These are phyloP conservation scores for Ustilago nuda DNA, from an alignment of 1,284 basidiomycete genomes.

Conservation along the genomic window DNA sequence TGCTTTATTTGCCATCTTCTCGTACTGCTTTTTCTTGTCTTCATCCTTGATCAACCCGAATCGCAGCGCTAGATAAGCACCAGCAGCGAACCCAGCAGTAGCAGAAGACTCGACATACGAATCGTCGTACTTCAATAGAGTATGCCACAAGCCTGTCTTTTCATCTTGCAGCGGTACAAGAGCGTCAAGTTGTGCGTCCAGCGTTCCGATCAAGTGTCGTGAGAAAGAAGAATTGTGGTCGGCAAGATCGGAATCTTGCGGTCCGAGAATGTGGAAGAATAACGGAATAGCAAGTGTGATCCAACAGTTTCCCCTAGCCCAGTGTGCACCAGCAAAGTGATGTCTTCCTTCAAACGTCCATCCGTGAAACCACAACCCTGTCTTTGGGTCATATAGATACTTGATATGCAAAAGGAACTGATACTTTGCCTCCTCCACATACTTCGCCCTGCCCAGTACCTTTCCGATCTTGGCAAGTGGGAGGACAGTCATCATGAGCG, in stretches of 20 bases:
- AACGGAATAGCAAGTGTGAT: conserved; percentile 76
- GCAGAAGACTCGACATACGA: conserved; percentile 76
- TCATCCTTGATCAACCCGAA: conserved; percentile 71
- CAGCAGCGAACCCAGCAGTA: conserved; percentile 76
- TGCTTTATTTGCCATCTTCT: conserved; percentile 72
- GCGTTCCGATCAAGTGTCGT: conserved; percentile 72
- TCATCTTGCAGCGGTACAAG: conserved; percentile 73
- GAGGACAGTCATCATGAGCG: conserved; percentile 76
- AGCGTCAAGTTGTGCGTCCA: conserved; percentile 74
- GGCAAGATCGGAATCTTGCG: conserved; percentile 12
- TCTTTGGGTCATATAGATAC: conserved; percentile 73
- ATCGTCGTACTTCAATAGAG: conserved; percentile 74
- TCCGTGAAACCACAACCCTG: conserved; percentile 74
- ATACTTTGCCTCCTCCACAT: conserved; percentile 76
- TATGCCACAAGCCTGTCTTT: conserved; percentile 75
- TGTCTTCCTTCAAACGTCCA: conserved; percentile 74
- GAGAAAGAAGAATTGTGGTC: conserved; percentile 21
- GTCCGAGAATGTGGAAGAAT: conserved; percentile 73
- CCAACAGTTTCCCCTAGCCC: conserved; percentile 79
- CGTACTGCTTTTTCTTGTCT: conserved; percentile 71
- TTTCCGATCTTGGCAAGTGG: conserved; percentile 77
- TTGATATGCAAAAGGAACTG: conserved; percentile 75
- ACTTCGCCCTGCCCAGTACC: conserved; percentile 73
- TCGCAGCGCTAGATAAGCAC: conserved; percentile 75
- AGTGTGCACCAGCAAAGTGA: conserved; percentile 74